These are phyloP conservation scores for Sporothrix mexicana DNA, from an alignment of 2,329 filamentous ascomycete genomes.

Conservation along the genomic window DNA sequence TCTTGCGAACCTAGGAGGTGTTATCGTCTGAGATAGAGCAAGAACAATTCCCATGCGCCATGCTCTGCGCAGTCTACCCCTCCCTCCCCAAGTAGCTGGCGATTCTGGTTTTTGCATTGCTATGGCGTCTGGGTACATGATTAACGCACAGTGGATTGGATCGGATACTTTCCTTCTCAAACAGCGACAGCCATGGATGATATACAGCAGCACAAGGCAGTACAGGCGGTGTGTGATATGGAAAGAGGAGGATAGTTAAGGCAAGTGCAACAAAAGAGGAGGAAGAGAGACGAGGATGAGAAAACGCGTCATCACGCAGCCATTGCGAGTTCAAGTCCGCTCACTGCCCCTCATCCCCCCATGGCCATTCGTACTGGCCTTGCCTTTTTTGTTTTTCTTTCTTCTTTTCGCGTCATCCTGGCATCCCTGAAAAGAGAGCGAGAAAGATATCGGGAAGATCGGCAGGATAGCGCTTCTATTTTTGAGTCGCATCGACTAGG, in stretches of 20 bases:
- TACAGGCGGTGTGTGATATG: background rate
- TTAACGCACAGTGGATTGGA: slow-evolving; percentile 18
- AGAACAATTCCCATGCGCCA: background rate
- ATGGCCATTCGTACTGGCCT: too few relatives aligned
- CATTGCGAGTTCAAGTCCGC: background rate
- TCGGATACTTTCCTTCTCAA: background rate
- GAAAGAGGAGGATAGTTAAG: background rate
- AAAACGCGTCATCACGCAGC: slow-evolving; percentile 8
- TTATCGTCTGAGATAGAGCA: slow-evolving; percentile 31
- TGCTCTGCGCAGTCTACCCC: background rate
- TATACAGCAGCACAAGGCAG: background rate
- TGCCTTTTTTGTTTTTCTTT: background rate
- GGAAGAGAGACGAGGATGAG: slow-evolving; percentile 8
- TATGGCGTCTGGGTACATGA: slow-evolving; percentile 15
- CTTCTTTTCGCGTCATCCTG: background rate
- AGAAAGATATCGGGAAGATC: background rate
- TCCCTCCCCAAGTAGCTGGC: background rate
- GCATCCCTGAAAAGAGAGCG: background rate
- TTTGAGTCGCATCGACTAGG: slow-evolving; percentile 1
- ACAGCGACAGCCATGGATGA: background rate
- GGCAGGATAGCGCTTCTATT: background rate
- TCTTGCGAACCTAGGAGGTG: slow-evolving; percentile 52
- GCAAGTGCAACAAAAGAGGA: background rate
- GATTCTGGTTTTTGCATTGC: background rate
- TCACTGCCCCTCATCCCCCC: background rate